phyloP scores from a whole-genome alignment of 257 asterid genomes.

The Gentiana dahurica region DNA sequence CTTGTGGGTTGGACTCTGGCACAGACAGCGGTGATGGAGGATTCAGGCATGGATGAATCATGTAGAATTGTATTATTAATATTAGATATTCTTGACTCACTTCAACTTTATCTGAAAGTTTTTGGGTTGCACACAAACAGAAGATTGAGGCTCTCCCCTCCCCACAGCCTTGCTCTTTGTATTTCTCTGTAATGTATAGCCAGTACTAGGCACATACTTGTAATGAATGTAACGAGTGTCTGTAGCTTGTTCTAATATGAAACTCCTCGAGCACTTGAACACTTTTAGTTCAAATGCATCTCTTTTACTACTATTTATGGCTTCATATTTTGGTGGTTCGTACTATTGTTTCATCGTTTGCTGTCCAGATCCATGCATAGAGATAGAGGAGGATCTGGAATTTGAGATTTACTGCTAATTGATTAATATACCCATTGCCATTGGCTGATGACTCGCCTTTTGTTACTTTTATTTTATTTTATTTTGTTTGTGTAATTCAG shows the following conservation, averaged over 20 bases:
- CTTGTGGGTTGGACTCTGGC: slow-evolving; percentile 62
- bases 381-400: no score
- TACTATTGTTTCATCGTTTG: not conserved
- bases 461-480: no score
- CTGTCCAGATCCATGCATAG: no score
- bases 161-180: slow-evolving; percentile 22
- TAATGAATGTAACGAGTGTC: slow-evolving; percentile 17
- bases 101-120: slow-evolving; percentile 32
- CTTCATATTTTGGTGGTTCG: not conserved
- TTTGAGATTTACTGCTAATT: no score
- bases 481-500: no score
- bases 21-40: slow-evolving; percentile 70
- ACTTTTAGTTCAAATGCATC: no score
- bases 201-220: slow-evolving; percentile 35
- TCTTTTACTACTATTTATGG: not conserved
- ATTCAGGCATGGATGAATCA: slow-evolving; percentile 67
- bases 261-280: no score
- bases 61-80: slow-evolving; percentile 28
- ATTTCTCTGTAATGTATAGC: slow-evolving; percentile 34
- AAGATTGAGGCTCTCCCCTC: slow-evolving; percentile 21
- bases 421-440: no score
- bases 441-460: no score
- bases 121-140: slow-evolving; percentile 35
- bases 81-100: slow-evolving; percentile 46
- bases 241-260: slow-evolving; percentile 10